Conservation (phyloP, 805 yeast species). For the Diddensiella transvaalensis region DNA sequence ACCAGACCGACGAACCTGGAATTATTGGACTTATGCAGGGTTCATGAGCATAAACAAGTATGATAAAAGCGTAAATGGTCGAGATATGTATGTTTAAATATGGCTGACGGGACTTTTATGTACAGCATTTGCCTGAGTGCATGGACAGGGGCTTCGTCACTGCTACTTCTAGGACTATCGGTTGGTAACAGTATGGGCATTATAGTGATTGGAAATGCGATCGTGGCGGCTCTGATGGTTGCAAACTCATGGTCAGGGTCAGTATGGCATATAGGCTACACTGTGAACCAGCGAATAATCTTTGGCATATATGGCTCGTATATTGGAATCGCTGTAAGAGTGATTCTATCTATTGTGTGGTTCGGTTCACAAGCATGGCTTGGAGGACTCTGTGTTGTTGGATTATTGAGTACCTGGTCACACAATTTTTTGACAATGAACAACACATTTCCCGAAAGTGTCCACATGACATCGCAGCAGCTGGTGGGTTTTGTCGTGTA, state of each 20-base stretch:
- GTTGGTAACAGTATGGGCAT: constrained; percentile 46
- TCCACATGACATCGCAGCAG: constrained; percentile 33
- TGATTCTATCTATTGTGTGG: constrained; percentile 45
- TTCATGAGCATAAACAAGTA: constrained; percentile 24
- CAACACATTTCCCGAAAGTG: constrained; percentile 41
- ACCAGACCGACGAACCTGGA: constrained; percentile 46
- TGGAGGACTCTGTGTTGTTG: constrained; percentile 43
- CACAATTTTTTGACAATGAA: constrained; percentile 37
- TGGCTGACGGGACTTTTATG: too few species aligned
- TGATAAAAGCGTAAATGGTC: too few species aligned
- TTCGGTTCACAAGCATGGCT: constrained; percentile 44
- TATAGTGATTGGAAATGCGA: constrained; percentile 40
- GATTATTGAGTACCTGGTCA: constrained; percentile 39
- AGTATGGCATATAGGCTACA: constrained; percentile 43
- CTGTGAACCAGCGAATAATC: constrained; percentile 42
- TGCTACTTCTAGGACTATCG: constrained; percentile 43
- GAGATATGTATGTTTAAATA: too few species aligned
- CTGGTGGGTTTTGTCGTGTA: constrained; percentile 44
- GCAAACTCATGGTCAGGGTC: constrained; percentile 47
- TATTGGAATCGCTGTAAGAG: constrained; percentile 31
- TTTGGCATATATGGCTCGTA: constrained; percentile 47
- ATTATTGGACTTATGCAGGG: constrained; percentile 38
- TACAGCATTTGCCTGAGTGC: constrained; percentile 36
- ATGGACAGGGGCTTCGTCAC: constrained; percentile 42
- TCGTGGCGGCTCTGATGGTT: constrained; percentile 41